Conservation (phyloP, 208 protist genomes). For the Acanthamoeba triangularis region DNA sequence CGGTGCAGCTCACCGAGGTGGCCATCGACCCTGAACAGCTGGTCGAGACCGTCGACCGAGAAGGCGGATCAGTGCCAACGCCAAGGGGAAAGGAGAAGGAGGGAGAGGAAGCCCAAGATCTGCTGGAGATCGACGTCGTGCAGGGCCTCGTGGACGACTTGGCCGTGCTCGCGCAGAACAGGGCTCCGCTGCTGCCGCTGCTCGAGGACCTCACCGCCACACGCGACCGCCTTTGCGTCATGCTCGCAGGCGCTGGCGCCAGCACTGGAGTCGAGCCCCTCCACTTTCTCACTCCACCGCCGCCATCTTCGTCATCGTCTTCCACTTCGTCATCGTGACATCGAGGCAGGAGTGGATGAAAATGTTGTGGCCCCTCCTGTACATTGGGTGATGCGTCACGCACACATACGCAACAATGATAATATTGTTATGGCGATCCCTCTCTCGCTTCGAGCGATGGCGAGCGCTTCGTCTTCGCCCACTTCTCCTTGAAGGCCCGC, state of each 20-base stretch:
- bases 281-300: background rate
- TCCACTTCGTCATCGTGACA: background rate
- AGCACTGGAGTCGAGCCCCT: background rate
- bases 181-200: background rate
- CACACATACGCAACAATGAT: background rate
- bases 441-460: background rate
- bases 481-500: background rate
- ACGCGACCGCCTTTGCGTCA: background rate
- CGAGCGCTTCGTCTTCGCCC: conserved; percentile 4
- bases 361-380: background rate
- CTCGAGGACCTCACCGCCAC: background rate
- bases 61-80: background rate
- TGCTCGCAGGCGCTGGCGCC: background rate
- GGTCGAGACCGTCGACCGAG: background rate
- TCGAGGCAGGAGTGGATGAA: background rate
- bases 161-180: background rate
- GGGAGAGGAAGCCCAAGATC: background rate
- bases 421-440: background rate
- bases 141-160: conserved; percentile 9
- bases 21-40: background rate
- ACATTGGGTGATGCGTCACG: background rate
- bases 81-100: background rate
- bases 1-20: background rate
- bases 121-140: background rate
- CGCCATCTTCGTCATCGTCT: background rate